A percentile compares a stretch with the other conserved stretches of the same genome.
phyloP scores from a whole-genome alignment of 106 monocot genomes.

The Dactylorhiza incarnata region DNA sequence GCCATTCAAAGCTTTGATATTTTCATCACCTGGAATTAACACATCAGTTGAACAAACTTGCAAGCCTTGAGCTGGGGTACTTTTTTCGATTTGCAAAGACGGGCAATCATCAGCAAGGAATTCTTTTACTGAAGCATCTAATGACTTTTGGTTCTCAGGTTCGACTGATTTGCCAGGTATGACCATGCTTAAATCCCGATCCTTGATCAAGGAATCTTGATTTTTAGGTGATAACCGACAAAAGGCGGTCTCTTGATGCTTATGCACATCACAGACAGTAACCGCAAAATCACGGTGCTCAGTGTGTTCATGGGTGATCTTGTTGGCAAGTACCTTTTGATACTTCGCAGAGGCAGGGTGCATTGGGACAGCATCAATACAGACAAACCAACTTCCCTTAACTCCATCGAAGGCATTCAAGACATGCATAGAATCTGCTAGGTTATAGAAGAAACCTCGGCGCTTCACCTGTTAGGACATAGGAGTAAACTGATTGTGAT shows the following conservation, averaged over 20 bases:
- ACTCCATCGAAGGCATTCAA: conserved; percentile 3
- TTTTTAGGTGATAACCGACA: too few species aligned
- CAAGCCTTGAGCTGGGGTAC: too few species aligned
- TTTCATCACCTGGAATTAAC: too few species aligned
- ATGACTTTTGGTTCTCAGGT: too few species aligned
- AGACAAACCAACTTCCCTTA: neutral
- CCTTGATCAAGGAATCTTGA: too few species aligned
- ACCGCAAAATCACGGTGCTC: neutral
- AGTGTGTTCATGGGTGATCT: neutral
- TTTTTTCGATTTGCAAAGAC: too few species aligned
- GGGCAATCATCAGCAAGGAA: too few species aligned
- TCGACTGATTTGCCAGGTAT: too few species aligned
- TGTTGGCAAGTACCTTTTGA: neutral
- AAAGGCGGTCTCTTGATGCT: neutral
- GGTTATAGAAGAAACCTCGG: neutral
- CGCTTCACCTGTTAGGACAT: neutral
- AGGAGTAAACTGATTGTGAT: neutral
- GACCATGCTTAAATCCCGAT: too few species aligned
- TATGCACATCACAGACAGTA: neutral
- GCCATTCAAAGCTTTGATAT: too few species aligned
- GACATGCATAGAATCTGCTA: conserved; percentile 2
- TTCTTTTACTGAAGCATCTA: too few species aligned
- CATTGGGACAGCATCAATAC: conserved; percentile 1
- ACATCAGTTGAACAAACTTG: too few species aligned
- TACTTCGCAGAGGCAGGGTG: neutral